A percentile compares a stretch with the other conserved stretches of the same genome.
Evolutionary conservation across 2,329 filamentous ascomycete genomes (phyloP).

Genomic region (Fusarium xyrophilum): DNA sequence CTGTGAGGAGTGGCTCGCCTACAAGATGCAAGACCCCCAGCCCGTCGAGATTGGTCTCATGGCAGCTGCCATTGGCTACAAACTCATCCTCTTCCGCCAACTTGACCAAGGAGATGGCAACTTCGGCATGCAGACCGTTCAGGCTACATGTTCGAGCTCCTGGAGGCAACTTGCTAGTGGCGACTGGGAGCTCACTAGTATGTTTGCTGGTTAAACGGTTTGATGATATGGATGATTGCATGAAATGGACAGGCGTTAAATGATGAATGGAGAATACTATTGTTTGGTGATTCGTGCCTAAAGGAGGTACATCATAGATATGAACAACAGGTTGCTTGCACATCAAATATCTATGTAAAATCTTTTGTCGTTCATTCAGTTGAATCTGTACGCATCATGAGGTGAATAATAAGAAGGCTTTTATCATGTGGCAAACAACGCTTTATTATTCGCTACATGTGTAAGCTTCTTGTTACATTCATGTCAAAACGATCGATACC

Average conservation of each 20-base stretch:
- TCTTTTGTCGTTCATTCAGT: not conserved
- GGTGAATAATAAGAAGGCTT: not conserved
- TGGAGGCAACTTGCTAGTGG: conserved; percentile 41
- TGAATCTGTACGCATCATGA: not conserved
- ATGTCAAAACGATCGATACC: not conserved
- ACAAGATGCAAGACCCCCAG: conserved; percentile 42
- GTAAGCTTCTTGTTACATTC: not conserved
- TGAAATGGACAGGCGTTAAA: conserved; percentile 25
- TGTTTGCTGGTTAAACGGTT: conserved; percentile 35
- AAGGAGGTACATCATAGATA: conserved; percentile 11
- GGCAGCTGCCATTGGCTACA: conserved; percentile 40
- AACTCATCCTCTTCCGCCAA: conserved; percentile 38
- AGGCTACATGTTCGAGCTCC: conserved; percentile 40
- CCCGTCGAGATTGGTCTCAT: conserved; percentile 41
- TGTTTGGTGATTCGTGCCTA: conserved; percentile 13
- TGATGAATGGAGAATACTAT: conserved; percentile 30
- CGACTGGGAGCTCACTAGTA: conserved; percentile 41
- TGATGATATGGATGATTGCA: conserved; percentile 11
- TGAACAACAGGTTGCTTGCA: not conserved
- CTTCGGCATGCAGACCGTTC: conserved; percentile 34
- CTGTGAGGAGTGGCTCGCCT: conserved; percentile 42
- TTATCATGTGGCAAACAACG: not conserved
- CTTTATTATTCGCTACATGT: not conserved
- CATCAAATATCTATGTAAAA: not conserved
- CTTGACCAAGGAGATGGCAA: conserved; percentile 34